Conservation (phyloP, 495 filamentous ascomycete species). For the Amorphotheca resinae region DNA sequence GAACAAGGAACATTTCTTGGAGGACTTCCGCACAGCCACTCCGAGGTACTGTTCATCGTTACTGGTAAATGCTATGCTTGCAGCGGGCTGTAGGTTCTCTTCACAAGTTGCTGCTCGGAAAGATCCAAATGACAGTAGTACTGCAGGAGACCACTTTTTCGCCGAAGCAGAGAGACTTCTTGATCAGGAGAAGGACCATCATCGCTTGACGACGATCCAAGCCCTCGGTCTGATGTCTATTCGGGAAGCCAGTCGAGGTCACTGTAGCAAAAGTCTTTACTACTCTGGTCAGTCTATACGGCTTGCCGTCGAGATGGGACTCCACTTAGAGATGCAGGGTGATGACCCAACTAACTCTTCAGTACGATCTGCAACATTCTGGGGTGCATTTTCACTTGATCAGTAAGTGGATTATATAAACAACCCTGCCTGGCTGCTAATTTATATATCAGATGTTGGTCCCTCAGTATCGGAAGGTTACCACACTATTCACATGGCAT, state of each 20-base stretch:
- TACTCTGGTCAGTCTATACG: constrained; percentile 54
- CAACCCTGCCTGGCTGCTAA: constrained; percentile 81
- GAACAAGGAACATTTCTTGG: constrained; percentile 58
- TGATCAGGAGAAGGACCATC: constrained; percentile 40
- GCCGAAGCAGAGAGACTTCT: constrained; percentile 49
- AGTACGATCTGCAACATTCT: constrained; percentile 57
- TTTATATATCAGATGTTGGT: constrained; percentile 67
- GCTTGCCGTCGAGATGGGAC: constrained; percentile 52
- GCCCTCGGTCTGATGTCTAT: constrained; percentile 66
- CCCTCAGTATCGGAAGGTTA: constrained; percentile 46
- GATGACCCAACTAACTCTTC: constrained; percentile 33
- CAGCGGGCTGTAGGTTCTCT: constrained; percentile 63
- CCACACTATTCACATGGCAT: constrained; percentile 48
- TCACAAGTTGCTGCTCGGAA: constrained; percentile 48
- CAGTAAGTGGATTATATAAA: constrained; percentile 40
- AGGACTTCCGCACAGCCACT: constrained; percentile 44
- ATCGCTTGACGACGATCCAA: constrained; percentile 63
- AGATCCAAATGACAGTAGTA: constrained; percentile 54
- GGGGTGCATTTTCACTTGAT: constrained; percentile 58
- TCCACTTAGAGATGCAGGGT: constrained; percentile 34
- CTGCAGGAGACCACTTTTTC: constrained; percentile 64
- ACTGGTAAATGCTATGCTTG: constrained; percentile 62
- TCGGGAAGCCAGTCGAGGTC: constrained; percentile 48
- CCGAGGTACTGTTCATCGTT: constrained; percentile 57
- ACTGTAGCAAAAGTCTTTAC: constrained; percentile 54